Percentiles rank a stretch among this genome's conserved stretches.
phyloP scores from a whole-genome alignment of 2,329 filamentous ascomycete species.

The Blastomyces silverae region DNA sequence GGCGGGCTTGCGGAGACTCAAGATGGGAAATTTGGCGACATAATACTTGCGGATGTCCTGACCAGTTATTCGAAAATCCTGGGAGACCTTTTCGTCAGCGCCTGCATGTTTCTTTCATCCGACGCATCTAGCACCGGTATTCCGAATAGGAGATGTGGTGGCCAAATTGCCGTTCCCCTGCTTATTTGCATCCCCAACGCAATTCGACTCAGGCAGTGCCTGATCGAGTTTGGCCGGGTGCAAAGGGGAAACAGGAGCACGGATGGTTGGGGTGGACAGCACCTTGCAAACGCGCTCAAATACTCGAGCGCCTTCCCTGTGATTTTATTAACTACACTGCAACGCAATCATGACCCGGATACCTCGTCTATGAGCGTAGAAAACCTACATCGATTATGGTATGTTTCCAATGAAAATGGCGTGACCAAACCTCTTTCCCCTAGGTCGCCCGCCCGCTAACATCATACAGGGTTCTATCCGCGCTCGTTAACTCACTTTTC shows the following conservation, averaged over 20 bases:
- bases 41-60: slow-evolving; percentile 85
- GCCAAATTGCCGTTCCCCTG: slow-evolving; percentile 69
- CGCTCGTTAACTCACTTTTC: slow-evolving; percentile 78
- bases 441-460: neutral
- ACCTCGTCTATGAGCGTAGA: slow-evolving; percentile 50
- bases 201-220: slow-evolving; percentile 84
- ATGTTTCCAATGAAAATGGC: slow-evolving; percentile 23
- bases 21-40: slow-evolving; percentile 91
- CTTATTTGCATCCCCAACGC: slow-evolving; percentile 75
- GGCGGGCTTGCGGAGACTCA: slow-evolving; percentile 79
- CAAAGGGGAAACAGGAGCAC: slow-evolving; percentile 41
- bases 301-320: slow-evolving; percentile 94
- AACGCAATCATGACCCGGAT: slow-evolving; percentile 55
- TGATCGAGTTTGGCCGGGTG: slow-evolving; percentile 78
- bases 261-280: slow-evolving; percentile 70
- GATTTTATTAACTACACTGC: slow-evolving; percentile 68
- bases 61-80: slow-evolving; percentile 92
- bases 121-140: slow-evolving; percentile 67
- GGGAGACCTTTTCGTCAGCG: slow-evolving; percentile 77
- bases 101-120: slow-evolving; percentile 81
- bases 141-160: slow-evolving; percentile 76
- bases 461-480: slow-evolving; percentile 58
- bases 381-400: slow-evolving; percentile 52
- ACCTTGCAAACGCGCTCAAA: slow-evolving; percentile 89
- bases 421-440: neutral